phyloP scores from a whole-genome alignment of 495 filamentous ascomycete species.

The Aspergillus bridgeri region DNA sequence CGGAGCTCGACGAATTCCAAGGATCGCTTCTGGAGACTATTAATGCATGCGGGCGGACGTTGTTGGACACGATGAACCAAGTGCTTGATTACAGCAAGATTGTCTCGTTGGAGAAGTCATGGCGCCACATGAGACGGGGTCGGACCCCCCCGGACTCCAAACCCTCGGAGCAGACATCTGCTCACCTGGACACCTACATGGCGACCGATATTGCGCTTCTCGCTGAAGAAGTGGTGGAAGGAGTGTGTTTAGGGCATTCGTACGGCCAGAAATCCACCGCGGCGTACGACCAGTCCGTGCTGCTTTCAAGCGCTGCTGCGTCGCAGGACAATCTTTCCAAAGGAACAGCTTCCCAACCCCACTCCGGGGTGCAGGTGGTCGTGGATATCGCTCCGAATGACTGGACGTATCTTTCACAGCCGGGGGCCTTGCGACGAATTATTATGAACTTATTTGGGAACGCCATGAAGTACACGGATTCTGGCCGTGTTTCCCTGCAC shows the following conservation, averaged over 20 bases:
- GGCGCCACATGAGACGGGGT: conserved; percentile 36
- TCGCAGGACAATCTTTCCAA: conserved; percentile 5
- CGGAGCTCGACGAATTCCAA: conserved; percentile 51
- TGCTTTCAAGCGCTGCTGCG: conserved; percentile 12
- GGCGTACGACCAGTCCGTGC: conserved; percentile 24
- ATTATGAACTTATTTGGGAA: conserved; percentile 85
- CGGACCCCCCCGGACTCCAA: conserved; percentile 32
- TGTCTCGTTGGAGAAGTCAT: conserved; percentile 50
- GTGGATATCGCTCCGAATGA: conserved; percentile 60
- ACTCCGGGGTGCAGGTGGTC: conserved; percentile 51
- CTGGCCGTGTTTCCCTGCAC: conserved; percentile 61
- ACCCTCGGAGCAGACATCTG: conserved; percentile 28
- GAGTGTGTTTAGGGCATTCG: conserved; percentile 49
- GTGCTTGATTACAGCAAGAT: conserved; percentile 72
- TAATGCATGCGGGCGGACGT: conserved; percentile 68
- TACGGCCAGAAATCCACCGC: conserved; percentile 36
- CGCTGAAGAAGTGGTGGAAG: conserved; percentile 50
- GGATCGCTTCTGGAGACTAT: conserved; percentile 67
- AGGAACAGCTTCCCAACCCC: conserved; percentile 5
- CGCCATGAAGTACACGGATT: conserved; percentile 72
- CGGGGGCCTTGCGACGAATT: conserved; percentile 68
- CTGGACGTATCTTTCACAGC: conserved; percentile 65
- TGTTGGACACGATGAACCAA: conserved; percentile 78
- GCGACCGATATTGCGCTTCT: conserved; percentile 40
- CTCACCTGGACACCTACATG: conserved; percentile 47